Base-by-base conservation (phyloP, 2,329 filamentous ascomycete genomes). In the Ophiostoma angusticollis region DNA sequence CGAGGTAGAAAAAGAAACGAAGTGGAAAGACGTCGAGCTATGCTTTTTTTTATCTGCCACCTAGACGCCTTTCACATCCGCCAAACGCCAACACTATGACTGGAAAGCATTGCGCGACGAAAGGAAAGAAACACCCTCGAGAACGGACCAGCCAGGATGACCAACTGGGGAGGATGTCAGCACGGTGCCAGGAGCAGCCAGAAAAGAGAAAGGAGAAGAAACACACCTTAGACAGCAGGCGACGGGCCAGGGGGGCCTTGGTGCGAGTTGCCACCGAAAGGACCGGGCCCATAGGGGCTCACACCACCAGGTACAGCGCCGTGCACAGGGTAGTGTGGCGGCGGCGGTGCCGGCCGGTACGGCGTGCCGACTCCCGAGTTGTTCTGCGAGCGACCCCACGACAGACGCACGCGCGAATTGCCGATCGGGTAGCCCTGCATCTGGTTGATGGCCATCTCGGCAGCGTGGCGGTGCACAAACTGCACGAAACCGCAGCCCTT, bases 371-470 rank as follows among this genome's bases (percentile, higher is more conserved):
- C 91, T 42, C 91, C 91, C 46, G 89, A 96, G 72, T 98, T 98
- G 77, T 96, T 98, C 72, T 98, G 91, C 40, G 84, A 93, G 48
- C 91, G 84, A 47, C 91, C 91, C 91, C 91, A 98, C 59, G 85
- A 94, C 50, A 98, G 74, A 54, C 91, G 86, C 44, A 98, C 91
- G 49, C 91, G 86, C 33, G 89, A 96, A 72, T 98, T 98, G 40
- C 91, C 91, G 54, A 98, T 98, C 18, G 91, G 91, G 60, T 98
- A 98, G 45, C 91, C 91, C 65, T 98, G 91, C 91, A 98, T 98
- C 66, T 98, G 91, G 67, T 98, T 98, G 74, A 98, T 98, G 51
- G 91, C 91, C 91, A 98, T 98, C 68, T 98, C 91, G 12, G 91
- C 91, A 38, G 91, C 91, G 56, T 98, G 91, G 50, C 91, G 86